These are phyloP conservation scores for Citrullus colocynthis DNA, from an alignment of 306 rosid species.

Conservation along the genomic window DNA sequence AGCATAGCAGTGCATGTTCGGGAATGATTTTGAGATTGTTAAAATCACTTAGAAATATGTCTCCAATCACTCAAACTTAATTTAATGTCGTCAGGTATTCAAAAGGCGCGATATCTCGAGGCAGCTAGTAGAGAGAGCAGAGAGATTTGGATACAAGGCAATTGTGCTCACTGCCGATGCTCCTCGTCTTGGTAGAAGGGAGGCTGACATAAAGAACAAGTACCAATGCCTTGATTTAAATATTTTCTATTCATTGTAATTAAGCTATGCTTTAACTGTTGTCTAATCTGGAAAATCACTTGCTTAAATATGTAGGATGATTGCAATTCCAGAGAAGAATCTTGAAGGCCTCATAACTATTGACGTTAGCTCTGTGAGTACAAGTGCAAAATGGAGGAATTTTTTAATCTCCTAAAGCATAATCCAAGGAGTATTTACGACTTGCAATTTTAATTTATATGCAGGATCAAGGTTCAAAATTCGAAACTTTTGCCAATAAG, in stretches of 20 bases:
- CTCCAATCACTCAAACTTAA: too few species aligned
- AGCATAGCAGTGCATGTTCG: not conserved
- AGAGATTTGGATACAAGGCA: constrained; percentile 44
- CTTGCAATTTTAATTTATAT: not conserved
- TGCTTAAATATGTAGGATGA: constrained; percentile 25
- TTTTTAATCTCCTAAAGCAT: not conserved
- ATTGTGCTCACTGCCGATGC: constrained; percentile 43
- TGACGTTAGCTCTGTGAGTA: constrained; percentile 28
- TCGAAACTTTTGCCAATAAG: constrained; percentile 21
- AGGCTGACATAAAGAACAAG: constrained; percentile 52
- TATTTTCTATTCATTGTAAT: not conserved
- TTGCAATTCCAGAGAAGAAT: constrained; percentile 32
- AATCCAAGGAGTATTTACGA: not conserved
- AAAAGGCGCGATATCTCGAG: constrained; percentile 27
- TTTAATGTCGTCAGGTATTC: constrained; percentile 2
- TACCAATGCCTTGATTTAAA: not conserved
- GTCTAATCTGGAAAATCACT: not conserved
- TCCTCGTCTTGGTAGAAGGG: constrained; percentile 52
- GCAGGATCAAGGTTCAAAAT: constrained; percentile 36
- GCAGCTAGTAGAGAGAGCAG: constrained; percentile 46
- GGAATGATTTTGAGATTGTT: too few species aligned
- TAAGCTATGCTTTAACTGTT: not conserved
- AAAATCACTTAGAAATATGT: too few species aligned
- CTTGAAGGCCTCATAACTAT: constrained; percentile 40
- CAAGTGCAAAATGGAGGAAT: not conserved